These are phyloP conservation scores for Ophiostoma australiae DNA, from an alignment of 2,329 filamentous ascomycete genomes.

Conservation along the genomic window DNA sequence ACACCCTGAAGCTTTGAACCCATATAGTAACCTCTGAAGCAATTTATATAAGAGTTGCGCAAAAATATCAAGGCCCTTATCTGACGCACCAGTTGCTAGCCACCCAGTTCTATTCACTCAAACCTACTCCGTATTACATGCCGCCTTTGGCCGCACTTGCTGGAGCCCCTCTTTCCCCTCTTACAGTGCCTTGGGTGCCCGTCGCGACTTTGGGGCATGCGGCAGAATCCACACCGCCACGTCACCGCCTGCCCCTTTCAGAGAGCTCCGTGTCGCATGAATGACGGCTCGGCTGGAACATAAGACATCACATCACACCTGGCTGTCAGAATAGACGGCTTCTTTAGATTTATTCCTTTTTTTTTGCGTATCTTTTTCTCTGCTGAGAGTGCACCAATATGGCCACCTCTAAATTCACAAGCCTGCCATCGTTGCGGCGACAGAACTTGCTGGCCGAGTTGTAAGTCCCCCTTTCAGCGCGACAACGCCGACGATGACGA, in stretches of 20 bases:
- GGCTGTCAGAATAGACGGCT: neutral
- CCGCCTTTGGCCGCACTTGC: neutral
- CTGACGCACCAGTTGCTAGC: too few relatives aligned
- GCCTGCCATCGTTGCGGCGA: constrained; percentile 56
- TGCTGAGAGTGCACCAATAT: constrained; percentile 32
- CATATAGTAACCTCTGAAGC: too few relatives aligned
- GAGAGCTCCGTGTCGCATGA: constrained; percentile 14
- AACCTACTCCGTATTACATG: neutral
- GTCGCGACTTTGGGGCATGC: neutral
- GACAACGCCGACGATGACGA: neutral
- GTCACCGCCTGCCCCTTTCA: constrained; percentile 22
- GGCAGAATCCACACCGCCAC: constrained; percentile 17
- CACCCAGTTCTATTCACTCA: too few relatives aligned
- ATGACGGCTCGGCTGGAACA: constrained; percentile 17
- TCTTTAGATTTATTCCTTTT: neutral
- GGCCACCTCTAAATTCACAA: constrained; percentile 42
- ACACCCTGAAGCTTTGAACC: too few relatives aligned
- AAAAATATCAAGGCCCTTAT: neutral
- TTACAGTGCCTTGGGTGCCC: neutral
- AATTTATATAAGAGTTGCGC: too few relatives aligned
- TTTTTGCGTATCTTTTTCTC: neutral
- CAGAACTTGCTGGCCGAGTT: constrained; percentile 79
- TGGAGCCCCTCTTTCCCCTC: constrained; percentile 4
- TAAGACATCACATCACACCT: too few relatives aligned
- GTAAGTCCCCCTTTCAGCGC: constrained; percentile 45